phyloP scores from a whole-genome alignment of 1,284 basidiomycete species.

The Stereum hirsutum region DNA sequence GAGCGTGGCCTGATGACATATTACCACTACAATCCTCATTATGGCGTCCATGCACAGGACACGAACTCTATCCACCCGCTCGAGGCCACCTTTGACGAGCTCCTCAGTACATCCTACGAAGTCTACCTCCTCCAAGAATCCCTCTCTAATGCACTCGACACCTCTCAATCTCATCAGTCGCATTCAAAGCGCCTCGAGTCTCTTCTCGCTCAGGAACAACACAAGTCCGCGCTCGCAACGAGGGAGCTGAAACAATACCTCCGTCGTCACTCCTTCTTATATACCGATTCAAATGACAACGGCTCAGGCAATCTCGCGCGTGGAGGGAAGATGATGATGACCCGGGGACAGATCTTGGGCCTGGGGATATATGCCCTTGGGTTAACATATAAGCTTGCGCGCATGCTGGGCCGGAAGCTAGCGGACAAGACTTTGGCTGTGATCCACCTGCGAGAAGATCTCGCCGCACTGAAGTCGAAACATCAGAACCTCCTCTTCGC shows the following conservation, averaged over 20 bases:
- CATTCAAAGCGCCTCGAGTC: slow-evolving; percentile 1
- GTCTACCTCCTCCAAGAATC: too few relatives aligned
- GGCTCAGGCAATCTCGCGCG: background rate
- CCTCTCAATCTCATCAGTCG: too few relatives aligned
- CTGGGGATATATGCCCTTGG: background rate
- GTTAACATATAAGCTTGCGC: background rate
- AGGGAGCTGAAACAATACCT: background rate
- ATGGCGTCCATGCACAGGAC: too few relatives aligned
- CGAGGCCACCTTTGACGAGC: too few relatives aligned
- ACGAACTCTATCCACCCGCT: too few relatives aligned
- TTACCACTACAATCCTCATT: too few relatives aligned
- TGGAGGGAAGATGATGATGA: too few relatives aligned
- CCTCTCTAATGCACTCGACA: too few relatives aligned
- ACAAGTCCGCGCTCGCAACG: background rate
- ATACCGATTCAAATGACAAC: too few relatives aligned
- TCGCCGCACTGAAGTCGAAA: background rate
- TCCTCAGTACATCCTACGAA: too few relatives aligned
- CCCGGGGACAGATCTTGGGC: too few relatives aligned
- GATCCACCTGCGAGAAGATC: background rate
- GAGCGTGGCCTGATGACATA: too few relatives aligned
- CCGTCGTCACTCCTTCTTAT: background rate
- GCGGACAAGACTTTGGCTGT: background rate
- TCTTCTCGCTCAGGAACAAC: slow-evolving; percentile 3
- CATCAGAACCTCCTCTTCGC: slow-evolving; percentile 1
- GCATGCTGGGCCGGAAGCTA: background rate